Evolutionary conservation across 441 rosid species (phyloP).

Genomic region (Hura crepitans): DNA sequence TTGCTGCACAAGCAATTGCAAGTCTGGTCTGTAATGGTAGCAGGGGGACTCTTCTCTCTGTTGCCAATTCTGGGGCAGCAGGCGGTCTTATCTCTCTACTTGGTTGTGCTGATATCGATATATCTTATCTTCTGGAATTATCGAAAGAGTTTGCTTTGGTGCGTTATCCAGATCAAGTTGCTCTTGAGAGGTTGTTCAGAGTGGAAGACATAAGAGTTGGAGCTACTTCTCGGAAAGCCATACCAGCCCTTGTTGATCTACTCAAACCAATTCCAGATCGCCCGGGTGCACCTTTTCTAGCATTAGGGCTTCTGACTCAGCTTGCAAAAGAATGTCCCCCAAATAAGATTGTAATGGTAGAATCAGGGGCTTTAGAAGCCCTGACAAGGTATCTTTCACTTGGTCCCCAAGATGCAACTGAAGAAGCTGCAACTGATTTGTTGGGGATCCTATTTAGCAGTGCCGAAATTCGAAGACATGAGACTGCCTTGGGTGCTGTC

Average conservation of each 20-base stretch:
- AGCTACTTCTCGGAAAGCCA: conserved; percentile 97
- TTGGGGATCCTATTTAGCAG: conserved; percentile 85
- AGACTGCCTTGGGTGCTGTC: conserved; percentile 93
- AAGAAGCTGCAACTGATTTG: conserved; percentile 98
- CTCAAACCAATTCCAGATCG: conserved; percentile 99
- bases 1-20: conserved; percentile 94
- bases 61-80: conserved; percentile 97
- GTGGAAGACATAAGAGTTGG: conserved; percentile 99
- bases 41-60: conserved; percentile 95
- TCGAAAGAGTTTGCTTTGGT: conserved; percentile 82
- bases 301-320: conserved; percentile 86
- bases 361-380: conserved; percentile 95
- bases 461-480: conserved; percentile 96
- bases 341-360: conserved; percentile 94
- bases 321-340: conserved; percentile 92
- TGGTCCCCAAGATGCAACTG: conserved; percentile 97
- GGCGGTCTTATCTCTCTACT: conserved; percentile 91
- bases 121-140: conserved; percentile 72
- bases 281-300: conserved; percentile 95
- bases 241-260: conserved; percentile 95
- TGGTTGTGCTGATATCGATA: conserved; percentile 95
- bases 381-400: conserved; percentile 96
- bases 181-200: conserved; percentile 97
- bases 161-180: conserved; percentile 92
- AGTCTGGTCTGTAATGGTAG: conserved; percentile 98